Evolutionary conservation across 1,139 yeast genomes (phyloP), one percentile per base, ranked within the genome.

Genomic region (Nadsonia starkeyi-henricii): DNA sequence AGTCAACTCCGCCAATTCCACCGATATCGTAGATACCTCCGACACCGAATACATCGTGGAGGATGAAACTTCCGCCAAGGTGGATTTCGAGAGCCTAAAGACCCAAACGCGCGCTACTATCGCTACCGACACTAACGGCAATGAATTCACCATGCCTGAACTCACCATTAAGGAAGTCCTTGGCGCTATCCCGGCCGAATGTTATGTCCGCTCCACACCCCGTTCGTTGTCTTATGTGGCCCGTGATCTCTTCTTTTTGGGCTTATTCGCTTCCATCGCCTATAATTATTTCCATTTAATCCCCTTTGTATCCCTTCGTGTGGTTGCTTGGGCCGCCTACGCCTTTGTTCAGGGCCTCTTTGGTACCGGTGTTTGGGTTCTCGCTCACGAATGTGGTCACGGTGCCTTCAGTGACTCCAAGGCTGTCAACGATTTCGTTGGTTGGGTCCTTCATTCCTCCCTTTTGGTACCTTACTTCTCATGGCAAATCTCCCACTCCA

Each of bases 351-450:
- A 78, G 57, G 85, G 93, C 46, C 70, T 83, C 55, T 74, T 81
- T 58, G 84, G 85, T 33, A 80, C 85, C 53, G 95, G 94, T 37
- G 61, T 81, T 55, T 85, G 95, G 95, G 81, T 85, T 53, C 66
- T 85, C 64, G 94, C 94, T 52, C 95, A 85, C 66, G 95, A 85
- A 68, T 85, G 95, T 70, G 95, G 95, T 48, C 95, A 85, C 65
- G 82, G 79, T 51, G 94, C 94, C 30, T 85, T 85, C 62, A 77
- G 85, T 26, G 88, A 83, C 59, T 79, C 78, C 61, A 75, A 74
- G 54, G 64, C 70, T 62, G 74, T 84, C 54, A 84, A 85, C 64
- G 91, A 85, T 63, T 65, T 76, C 45, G 79, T 81, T 47, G 95
- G 95, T 48, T 85, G 94, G 94, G 68, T 81, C 39, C 69, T 85